Evolutionary conservation across 495 filamentous ascomycete species (phyloP), one percentile per base, ranked within the genome.

Genomic region (Arthonia radiata): DNA sequence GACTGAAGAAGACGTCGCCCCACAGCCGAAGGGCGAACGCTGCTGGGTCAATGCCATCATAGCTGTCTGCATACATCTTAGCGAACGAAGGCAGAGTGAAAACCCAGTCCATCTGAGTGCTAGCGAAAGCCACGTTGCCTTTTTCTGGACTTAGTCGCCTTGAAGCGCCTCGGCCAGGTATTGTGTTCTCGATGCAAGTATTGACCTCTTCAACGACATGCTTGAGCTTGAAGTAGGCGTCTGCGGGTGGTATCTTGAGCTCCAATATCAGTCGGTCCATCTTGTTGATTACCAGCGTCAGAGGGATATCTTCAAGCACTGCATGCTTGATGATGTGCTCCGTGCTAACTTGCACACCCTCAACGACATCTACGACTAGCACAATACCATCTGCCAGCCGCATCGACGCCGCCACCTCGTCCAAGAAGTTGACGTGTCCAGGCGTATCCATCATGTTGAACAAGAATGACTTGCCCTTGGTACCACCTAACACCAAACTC

Each of bases 191-290:
- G 42, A 97, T 94, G 38, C 81, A 56, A 0, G 77, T 93, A 47
- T 97, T 97, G 40, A 94, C 79, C 47, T 94, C 78, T 48, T 97
- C 86, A 38, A 97, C 71, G 13, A 91, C 82, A 49, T 94, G 83
- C 41, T 93, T 94, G 27, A 97, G 48, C 52, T 97, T 97, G 62
- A 92, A 94, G 46, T 94, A 97, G 14, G 86, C 86, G 43, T 97
- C 86, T 34, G 68, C 75, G 3, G 89, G 89, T 1, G 89, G 89
- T 10, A 97, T 60, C 46, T 91, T 89, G 28, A 97, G 63, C 46
- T 97, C 86, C 18, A 97, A 52, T 29, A 97, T 90, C 30, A 97
- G 52, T 21, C 86, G 67, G 37, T 97, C 86, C 67, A 97, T 72
- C 48, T 97, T 97, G 56, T 94, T 97, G 48, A 97, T 61, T 27